Base-by-base conservation (phyloP, 805 yeast species). In the Grigorovia humatica region DNA sequence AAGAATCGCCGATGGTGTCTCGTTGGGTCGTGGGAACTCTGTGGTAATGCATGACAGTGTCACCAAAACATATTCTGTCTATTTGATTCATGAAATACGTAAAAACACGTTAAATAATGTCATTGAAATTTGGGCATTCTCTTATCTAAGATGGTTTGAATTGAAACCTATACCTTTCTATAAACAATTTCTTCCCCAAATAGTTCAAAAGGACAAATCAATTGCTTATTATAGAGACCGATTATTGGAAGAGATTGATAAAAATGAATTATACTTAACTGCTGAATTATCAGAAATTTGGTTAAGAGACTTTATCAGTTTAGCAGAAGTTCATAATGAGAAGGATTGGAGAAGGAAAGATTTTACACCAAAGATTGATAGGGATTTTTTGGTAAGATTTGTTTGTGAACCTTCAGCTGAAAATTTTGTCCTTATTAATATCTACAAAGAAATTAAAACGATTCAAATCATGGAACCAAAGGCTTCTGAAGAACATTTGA, bases 241-340 rank as follows among this genome's bases (percentile, higher is more conserved):
- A 17, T 56, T 66, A 9, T 54, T 56, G 2, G 48, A 65, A 1
- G 63, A 59, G 8, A 58, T 59, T 30, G 54, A 59, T 40, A 54
- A 57, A 1, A 73, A 74, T 57, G 88, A 83, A 62, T 51, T 83
- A 6, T 79, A 78, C 55, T 58, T 83, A 27, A 77, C 86, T 0
- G 74, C 85, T 2, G 74, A 75, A 38, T 50, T 70, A 18, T 75
- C 73, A 3, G 74, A 74, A 41, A 63, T 83, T 15, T 59, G 65
- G 47, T 64, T 81, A 1, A 55, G 54, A 1, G 72, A 78, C 46
- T 70, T 82, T 27, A 55, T 76, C 1, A 71, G 64, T 6, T 67
- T 70, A 43, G 81, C 78, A 8, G 69, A 62, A 8, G 76, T 83
- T 1, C 53, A 77, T 13, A 48, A 60, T 1, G 72, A 73, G 18